Base-by-base conservation (phyloP, 768 basidiomycete genomes). In the Lentinula detonsa region DNA sequence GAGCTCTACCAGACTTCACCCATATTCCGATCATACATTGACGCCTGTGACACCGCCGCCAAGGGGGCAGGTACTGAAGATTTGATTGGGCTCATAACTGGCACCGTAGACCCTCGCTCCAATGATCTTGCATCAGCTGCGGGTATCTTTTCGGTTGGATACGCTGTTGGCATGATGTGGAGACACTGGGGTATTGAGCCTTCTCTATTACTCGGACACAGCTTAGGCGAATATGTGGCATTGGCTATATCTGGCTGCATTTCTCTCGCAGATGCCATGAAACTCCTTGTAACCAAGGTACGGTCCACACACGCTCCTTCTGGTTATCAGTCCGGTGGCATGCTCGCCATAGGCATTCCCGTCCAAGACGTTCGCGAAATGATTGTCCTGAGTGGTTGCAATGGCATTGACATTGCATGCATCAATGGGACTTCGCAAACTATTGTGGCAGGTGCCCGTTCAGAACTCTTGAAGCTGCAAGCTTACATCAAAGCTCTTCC, bases 341-440 rank as follows among this genome's bases (percentile, higher is more conserved):
- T 53, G 52, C 52, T 53, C 5, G 52, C 52, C 3, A 23, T 53
- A 13, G 35, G 52, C 31, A 10, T 53, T 23, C 11, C 52, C 11
- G 31, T 31, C 7, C 11, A 53, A 6, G 16, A 53, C 9, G 35
- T 23, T 8, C 5, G n/a, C 11, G 34, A 53, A 18, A 34, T 53
- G 28, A 53, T 53, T 18, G 16, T 9, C 35, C 33, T 15, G 0
- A 53, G 52, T 18, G 35, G 52, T 18, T 53, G 35, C 33, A 40
- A 33, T 7, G 49, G 40, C 11, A 35, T 60, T 39, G 48, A 50
- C 28, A 60, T 60, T 21, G 28, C 59, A 33, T 60, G 59, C 34
- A 50, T 60, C n/a, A 60, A 60, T n/a, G 59, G 59, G n/a, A 49
- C 46, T n/a, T 49, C 48, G 2, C 59, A 60, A 40, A 60, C 59